Evolutionary conservation across 345 rosid genomes (phyloP).

Genomic region (Crucihimalaya himalaica): DNA sequence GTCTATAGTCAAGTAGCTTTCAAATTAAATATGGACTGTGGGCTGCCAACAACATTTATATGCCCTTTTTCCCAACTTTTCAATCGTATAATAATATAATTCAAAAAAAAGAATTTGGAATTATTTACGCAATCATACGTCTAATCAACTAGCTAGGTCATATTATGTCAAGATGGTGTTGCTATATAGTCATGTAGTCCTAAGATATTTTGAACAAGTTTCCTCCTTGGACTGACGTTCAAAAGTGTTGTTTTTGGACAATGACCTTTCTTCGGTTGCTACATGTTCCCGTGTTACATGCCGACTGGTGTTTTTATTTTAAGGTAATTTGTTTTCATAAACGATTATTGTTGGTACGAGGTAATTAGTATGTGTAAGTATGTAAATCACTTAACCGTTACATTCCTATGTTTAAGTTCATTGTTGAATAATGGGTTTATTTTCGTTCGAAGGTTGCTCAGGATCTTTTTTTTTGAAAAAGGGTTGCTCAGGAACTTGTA

Average conservation of each 20-base stretch:
- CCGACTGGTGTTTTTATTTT: constrained; percentile 3
- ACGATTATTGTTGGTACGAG: constrained; percentile 10
- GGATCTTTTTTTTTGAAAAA: too few relatives aligned
- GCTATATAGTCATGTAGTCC: neutral
- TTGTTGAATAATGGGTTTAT: neutral
- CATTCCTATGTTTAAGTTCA: neutral
- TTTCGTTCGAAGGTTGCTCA: neutral
- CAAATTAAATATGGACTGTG: constrained; percentile 32
- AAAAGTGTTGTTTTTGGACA: constrained; percentile 6
- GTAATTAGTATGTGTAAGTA: neutral
- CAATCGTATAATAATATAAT: neutral
- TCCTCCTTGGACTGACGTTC: constrained; percentile 11
- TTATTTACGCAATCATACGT: constrained; percentile 25
- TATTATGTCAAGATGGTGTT: constrained; percentile 20
- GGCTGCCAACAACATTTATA: constrained; percentile 16
- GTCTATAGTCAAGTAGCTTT: constrained; percentile 22
- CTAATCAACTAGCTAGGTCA: constrained; percentile 36
- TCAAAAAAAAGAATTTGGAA: neutral
- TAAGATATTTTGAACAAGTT: constrained; percentile 9
- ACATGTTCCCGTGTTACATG: constrained; percentile 15
- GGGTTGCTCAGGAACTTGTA: neutral
- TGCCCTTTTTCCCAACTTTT: constrained; percentile 7
- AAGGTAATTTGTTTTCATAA: neutral
- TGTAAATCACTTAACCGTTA: neutral
- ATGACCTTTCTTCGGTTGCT: constrained; percentile 9